Conservation (phyloP, 805 yeast species). For the Metschnikowia aberdeeniae region DNA sequence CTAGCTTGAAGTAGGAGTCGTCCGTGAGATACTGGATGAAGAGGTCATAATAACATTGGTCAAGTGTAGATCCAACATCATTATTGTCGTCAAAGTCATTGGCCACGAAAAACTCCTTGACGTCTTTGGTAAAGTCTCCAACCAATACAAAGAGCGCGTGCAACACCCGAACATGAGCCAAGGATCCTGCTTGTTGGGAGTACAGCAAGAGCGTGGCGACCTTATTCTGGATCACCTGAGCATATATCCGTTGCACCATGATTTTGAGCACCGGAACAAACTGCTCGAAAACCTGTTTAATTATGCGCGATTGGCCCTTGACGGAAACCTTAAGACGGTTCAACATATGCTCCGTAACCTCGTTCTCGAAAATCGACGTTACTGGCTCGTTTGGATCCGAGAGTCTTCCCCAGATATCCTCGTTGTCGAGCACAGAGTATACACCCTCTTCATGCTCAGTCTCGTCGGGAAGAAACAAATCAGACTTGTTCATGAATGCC, state of each 20-base stretch:
- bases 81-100: slow-evolving; percentile 46
- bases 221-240: slow-evolving; percentile 59
- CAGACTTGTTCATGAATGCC: slow-evolving; percentile 76
- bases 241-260: slow-evolving; percentile 72
- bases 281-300: slow-evolving; percentile 67
- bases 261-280: slow-evolving; percentile 65
- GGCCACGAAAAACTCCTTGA: slow-evolving; percentile 55
- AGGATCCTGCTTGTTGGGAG: slow-evolving; percentile 57
- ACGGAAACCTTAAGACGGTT: slow-evolving; percentile 54
- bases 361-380: slow-evolving; percentile 47
- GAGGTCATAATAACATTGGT: slow-evolving; percentile 67
- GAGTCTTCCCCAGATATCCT: slow-evolving; percentile 54
- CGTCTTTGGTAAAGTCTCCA: slow-evolving; percentile 56
- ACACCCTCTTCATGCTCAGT: slow-evolving; percentile 24
- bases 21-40: slow-evolving; percentile 68
- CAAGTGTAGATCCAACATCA: slow-evolving; percentile 49
- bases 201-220: slow-evolving; percentile 55
- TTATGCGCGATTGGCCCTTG: slow-evolving; percentile 67
- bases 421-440: slow-evolving; percentile 35
- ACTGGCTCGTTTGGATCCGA: slow-evolving; percentile 49
- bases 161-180: slow-evolving; percentile 73
- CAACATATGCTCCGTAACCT: slow-evolving; percentile 48
- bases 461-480: slow-evolving; percentile 54
- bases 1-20: slow-evolving; percentile 64
- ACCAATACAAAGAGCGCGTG: slow-evolving; percentile 61